phyloP scores from a whole-genome alignment of 257 asterid species.

The Gentiana macrophylla region DNA sequence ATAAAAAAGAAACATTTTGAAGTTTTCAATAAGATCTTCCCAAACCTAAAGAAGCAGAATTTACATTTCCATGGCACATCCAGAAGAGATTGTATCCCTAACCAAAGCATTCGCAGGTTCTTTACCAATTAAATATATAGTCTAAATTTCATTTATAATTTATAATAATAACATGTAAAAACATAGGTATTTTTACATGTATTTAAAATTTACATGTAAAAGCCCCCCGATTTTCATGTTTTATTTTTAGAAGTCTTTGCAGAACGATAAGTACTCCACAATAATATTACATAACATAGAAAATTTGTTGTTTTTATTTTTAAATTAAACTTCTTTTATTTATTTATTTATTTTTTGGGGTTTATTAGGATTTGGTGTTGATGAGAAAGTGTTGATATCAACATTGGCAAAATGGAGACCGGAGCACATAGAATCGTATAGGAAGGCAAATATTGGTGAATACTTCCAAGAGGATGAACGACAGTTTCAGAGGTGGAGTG shows the following conservation, averaged over 20 bases:
- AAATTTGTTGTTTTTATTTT: not conserved
- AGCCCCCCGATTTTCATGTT: too few relatives aligned
- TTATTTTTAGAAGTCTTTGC: too few relatives aligned
- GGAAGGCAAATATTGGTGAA: constrained; percentile 35
- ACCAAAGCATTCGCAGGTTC: constrained; percentile 67
- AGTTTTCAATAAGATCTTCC: too few relatives aligned
- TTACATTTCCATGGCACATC: constrained; percentile 36
- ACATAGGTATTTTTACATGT: too few relatives aligned
- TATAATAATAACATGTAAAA: too few relatives aligned
- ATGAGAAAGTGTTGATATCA: constrained; percentile 54
- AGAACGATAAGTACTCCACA: not conserved
- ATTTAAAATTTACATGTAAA: too few relatives aligned
- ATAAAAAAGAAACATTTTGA: too few relatives aligned
- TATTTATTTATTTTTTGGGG: not conserved
- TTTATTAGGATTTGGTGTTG: constrained; percentile 63
- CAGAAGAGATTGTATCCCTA: constrained; percentile 46
- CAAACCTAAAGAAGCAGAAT: not conserved
- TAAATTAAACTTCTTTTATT: not conserved
- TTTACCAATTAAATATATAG: not conserved
- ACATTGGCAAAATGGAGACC: constrained; percentile 60
- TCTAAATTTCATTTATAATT: too few relatives aligned
- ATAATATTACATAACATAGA: not conserved
- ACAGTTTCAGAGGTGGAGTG: constrained; percentile 65
- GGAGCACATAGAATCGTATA: constrained; percentile 43
- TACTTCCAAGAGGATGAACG: constrained; percentile 70